Conservation (phyloP, 352 stramenopile genomes). For the Phytopythium helicoides region DNA sequence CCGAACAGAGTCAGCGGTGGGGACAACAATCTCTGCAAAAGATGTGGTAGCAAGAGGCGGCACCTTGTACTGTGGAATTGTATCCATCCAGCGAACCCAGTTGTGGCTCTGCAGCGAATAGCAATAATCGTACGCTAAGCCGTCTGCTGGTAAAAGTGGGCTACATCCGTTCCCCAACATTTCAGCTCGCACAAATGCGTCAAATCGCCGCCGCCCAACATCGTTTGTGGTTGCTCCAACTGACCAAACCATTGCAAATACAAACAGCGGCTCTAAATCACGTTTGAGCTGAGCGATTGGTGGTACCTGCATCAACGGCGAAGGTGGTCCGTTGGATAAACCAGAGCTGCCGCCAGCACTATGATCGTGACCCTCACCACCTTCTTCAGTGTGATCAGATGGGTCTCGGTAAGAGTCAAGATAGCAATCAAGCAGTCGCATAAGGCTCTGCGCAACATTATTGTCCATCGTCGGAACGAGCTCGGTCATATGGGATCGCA, state of each 20-base stretch:
- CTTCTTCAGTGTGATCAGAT: conserved; percentile 10
- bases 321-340: not conserved
- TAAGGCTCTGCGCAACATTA: conserved; percentile 89
- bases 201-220: conserved; percentile 79
- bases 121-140: conserved; percentile 90
- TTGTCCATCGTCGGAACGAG: conserved; percentile 93
- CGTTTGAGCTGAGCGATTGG: conserved; percentile 62
- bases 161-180: conserved; percentile 71
- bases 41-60: conserved; percentile 44
- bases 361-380: conserved; percentile 1
- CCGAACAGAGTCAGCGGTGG: conserved; percentile 91
- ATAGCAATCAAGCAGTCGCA: conserved; percentile 93
- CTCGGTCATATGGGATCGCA: conserved; percentile 86
- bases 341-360: not conserved
- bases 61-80: conserved; percentile 80
- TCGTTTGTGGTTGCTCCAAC: conserved; percentile 90
- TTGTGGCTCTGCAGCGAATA: conserved; percentile 87
- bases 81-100: conserved; percentile 94
- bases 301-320: conserved; percentile 22
- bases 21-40: conserved; percentile 93
- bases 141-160: conserved; percentile 48
- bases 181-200: conserved; percentile 86
- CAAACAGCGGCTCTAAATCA: conserved; percentile 86
- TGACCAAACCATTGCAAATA: conserved; percentile 93
- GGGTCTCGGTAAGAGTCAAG: conserved; percentile 69